These are phyloP conservation scores for Botrytis fabae DNA, from an alignment of 2,329 filamentous ascomycete genomes.

Conservation along the genomic window DNA sequence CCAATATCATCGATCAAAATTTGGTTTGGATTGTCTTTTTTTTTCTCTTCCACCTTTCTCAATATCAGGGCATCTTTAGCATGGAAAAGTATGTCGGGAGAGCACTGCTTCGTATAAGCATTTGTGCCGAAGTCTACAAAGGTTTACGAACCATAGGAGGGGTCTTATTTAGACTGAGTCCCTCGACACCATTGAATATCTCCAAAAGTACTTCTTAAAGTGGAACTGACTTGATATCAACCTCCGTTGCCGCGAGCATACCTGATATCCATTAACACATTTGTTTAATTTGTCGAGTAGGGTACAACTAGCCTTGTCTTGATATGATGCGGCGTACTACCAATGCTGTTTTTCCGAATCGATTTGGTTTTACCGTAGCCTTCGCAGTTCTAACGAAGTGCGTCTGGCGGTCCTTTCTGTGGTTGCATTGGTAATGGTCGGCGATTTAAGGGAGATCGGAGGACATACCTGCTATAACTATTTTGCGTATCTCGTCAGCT, in stretches of 20 bases:
- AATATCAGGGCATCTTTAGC: not conserved
- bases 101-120: not conserved
- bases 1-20: slow-evolving; percentile 13
- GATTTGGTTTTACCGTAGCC: slow-evolving; percentile 8
- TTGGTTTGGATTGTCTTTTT: slow-evolving; percentile 13
- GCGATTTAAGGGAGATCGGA: not conserved
- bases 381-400: slow-evolving; percentile 19
- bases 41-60: slow-evolving; percentile 7
- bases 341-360: slow-evolving; percentile 16
- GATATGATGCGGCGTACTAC: slow-evolving; percentile 18
- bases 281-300: not conserved
- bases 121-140: not conserved
- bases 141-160: slow-evolving; percentile 2
- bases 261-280: not conserved
- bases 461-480: slow-evolving; percentile 19
- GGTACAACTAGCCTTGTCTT: slow-evolving; percentile 6
- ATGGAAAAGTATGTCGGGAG: slow-evolving; percentile 5
- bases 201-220: slow-evolving; percentile 10
- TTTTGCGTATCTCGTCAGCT: not conserved
- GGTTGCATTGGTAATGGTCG: not conserved
- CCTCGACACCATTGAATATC: slow-evolving; percentile 12
- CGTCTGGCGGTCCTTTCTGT: slow-evolving; percentile 16
- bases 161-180: slow-evolving; percentile 11
- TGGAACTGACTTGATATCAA: slow-evolving; percentile 10
- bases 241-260: slow-evolving; percentile 12